Percentiles rank a stretch among this genome's conserved stretches.
Evolutionary conservation across 495 filamentous ascomycete species (phyloP).

Genomic region (Lophiotrema nucula): DNA sequence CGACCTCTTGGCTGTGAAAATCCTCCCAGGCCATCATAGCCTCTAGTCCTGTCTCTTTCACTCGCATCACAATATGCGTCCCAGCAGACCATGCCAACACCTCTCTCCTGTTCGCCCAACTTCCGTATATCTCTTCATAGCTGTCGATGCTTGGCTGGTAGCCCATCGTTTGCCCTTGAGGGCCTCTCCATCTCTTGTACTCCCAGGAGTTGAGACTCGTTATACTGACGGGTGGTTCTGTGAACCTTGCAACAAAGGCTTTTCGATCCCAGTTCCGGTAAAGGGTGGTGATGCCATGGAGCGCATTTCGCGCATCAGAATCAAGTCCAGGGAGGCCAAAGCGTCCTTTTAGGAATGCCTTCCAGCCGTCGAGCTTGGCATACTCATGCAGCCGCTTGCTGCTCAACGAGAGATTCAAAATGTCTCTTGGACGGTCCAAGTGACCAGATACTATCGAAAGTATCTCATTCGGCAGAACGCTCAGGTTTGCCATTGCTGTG

Average conservation of each 20-base stretch:
- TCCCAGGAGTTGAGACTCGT: slow-evolving; percentile 30
- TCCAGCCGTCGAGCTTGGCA: slow-evolving; percentile 56
- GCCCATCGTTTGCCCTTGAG: slow-evolving; percentile 60
- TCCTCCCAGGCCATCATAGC: slow-evolving; percentile 2
- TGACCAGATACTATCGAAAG: slow-evolving; percentile 55
- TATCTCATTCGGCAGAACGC: slow-evolving; percentile 61
- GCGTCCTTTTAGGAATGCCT: slow-evolving; percentile 54
- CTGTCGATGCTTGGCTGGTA: slow-evolving; percentile 63
- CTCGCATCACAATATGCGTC: slow-evolving; percentile 54
- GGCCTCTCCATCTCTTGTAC: slow-evolving; percentile 34
- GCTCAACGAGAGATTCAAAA: slow-evolving; percentile 51
- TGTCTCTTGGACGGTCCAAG: slow-evolving; percentile 51
- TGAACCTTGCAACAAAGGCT: slow-evolving; percentile 55
- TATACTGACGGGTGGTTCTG: slow-evolving; percentile 47
- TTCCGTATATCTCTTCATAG: slow-evolving; percentile 51
- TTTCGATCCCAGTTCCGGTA: slow-evolving; percentile 60
- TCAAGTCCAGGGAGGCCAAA: slow-evolving; percentile 46
- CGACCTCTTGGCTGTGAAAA: background rate
- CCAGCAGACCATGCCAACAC: slow-evolving; percentile 63
- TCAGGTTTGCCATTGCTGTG: slow-evolving; percentile 35
- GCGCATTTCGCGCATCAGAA: slow-evolving; percentile 52
- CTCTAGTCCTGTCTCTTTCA: slow-evolving; percentile 34
- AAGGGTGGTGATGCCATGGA: slow-evolving; percentile 57
- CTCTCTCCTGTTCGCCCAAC: slow-evolving; percentile 57
- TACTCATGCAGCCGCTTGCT: slow-evolving; percentile 52